A percentile compares a stretch with the other conserved stretches of the same genome.
phyloP scores from a whole-genome alignment of 2,329 filamentous ascomycete genomes.

The Colletotrichum nymphaeae region DNA sequence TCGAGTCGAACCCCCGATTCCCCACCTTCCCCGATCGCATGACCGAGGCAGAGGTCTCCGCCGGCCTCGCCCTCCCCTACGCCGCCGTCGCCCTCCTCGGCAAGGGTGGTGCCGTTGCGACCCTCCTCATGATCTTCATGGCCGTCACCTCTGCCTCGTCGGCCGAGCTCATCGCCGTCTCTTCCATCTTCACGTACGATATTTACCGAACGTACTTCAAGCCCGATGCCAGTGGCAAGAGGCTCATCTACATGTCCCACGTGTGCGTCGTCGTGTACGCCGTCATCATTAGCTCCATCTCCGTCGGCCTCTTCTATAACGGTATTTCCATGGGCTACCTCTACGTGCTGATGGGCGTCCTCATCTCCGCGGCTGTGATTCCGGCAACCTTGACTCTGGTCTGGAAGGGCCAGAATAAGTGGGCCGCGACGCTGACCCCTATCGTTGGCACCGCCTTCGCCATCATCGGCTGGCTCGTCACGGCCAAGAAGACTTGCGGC shows the following conservation, averaged over 20 bases:
- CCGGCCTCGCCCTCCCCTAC: constrained; percentile 81
- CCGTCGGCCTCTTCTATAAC: constrained; percentile 78
- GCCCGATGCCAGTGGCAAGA: constrained; percentile 78
- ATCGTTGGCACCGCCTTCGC: constrained; percentile 74
- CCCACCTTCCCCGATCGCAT: constrained; percentile 77
- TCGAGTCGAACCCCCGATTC: constrained; percentile 76
- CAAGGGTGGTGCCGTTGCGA: constrained; percentile 78
- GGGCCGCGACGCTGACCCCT: constrained; percentile 75
- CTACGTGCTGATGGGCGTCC: constrained; percentile 91
- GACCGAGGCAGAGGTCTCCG: constrained; percentile 75
- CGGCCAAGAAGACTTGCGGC: constrained; percentile 76
- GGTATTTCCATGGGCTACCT: constrained; percentile 90
- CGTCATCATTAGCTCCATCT: constrained; percentile 81
- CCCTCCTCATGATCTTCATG: constrained; percentile 84
- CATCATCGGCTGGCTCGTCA: constrained; percentile 81
- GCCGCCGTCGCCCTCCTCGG: constrained; percentile 83
- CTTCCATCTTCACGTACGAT: constrained; percentile 88
- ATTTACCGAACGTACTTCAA: constrained; percentile 90
- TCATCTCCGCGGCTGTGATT: constrained; percentile 87
- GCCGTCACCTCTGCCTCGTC: constrained; percentile 83
- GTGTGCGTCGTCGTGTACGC: constrained; percentile 77
- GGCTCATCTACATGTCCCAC: constrained; percentile 85
- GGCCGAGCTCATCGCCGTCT: constrained; percentile 84
- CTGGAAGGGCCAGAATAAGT: constrained; percentile 83
- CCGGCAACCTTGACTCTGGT: constrained; percentile 84